Percentiles rank a stretch among this genome's conserved stretches.
phyloP scores from a whole-genome alignment of 2,329 filamentous ascomycete genomes.

The Fusarium sulawesiense region DNA sequence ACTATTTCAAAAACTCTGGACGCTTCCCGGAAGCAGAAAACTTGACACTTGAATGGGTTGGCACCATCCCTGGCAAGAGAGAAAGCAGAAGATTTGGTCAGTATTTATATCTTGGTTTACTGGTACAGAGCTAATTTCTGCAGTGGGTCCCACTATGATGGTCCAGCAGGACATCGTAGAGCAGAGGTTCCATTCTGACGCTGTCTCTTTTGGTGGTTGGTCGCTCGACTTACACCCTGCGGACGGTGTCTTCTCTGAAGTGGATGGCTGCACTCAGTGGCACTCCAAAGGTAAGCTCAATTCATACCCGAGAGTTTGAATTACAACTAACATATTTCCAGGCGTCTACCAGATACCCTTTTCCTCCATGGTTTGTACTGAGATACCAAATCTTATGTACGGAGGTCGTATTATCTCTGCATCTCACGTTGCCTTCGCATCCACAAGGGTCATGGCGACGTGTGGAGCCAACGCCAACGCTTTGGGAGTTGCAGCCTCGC shows the following conservation, averaged over 20 bases:
- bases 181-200: slow-evolving; percentile 11
- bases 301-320: accelerated
- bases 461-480: slow-evolving; percentile 24
- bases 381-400: slow-evolving; percentile 23
- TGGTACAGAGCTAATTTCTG: neutral
- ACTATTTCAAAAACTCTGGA: slow-evolving; percentile 24
- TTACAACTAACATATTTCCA: neutral
- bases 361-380: slow-evolving; percentile 7
- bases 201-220: slow-evolving; percentile 19
- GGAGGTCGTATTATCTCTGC: slow-evolving; percentile 25
- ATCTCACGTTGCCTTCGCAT: slow-evolving; percentile 20
- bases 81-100: slow-evolving; percentile 19
- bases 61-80: slow-evolving; percentile 12
- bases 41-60: slow-evolving; percentile 23
- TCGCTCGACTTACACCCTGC: slow-evolving; percentile 20
- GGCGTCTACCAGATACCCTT: slow-evolving; percentile 23
- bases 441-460: slow-evolving; percentile 18
- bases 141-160: slow-evolving; percentile 21
- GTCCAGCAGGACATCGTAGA: slow-evolving; percentile 16
- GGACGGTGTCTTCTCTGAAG: slow-evolving; percentile 22
- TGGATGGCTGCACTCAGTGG: slow-evolving; percentile 22
- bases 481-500: slow-evolving; percentile 7
- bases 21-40: slow-evolving; percentile 14
- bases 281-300: slow-evolving; percentile 8
- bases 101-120: neutral